A percentile compares a stretch with the other conserved stretches of the same genome.
Evolutionary conservation across 176 grass and related monocot genomes (phyloP).

Genomic region (Cocos nucifera): DNA sequence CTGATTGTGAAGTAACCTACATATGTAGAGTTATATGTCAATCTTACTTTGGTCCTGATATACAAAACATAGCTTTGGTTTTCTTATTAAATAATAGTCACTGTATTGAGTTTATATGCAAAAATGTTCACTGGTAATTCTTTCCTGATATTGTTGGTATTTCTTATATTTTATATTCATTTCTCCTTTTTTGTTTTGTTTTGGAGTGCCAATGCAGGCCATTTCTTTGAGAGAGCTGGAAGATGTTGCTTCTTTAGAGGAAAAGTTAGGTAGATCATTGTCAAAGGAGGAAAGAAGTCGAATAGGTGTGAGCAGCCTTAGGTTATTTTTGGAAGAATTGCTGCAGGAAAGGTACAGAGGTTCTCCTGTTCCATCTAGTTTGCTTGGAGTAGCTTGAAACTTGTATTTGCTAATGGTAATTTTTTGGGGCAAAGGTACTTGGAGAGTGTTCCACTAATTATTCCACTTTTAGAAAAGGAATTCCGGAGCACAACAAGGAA

Average conservation of each 20-base stretch:
- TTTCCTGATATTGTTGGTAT: too few species aligned
- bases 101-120: too few species aligned
- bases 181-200: slow-evolving; percentile 11
- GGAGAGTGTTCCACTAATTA: slow-evolving; percentile 73
- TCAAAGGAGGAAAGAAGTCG: slow-evolving; percentile 59
- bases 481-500: slow-evolving; percentile 47
- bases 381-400: too few species aligned
- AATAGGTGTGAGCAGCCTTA: slow-evolving; percentile 73
- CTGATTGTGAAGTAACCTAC: too few species aligned
- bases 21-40: too few species aligned
- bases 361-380: slow-evolving; percentile 6
- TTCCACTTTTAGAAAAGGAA: slow-evolving; percentile 88
- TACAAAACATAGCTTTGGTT: too few species aligned
- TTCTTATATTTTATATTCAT: background rate
- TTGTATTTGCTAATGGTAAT: too few species aligned
- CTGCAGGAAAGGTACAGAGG: slow-evolving; percentile 65
- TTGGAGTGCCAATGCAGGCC: slow-evolving; percentile 25
- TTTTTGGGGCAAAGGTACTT: slow-evolving; percentile 45
- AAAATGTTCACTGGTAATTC: too few species aligned
- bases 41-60: too few species aligned
- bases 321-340: slow-evolving; percentile 80
- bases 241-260: slow-evolving; percentile 68
- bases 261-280: slow-evolving; percentile 74
- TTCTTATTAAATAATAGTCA: too few species aligned
- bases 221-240: slow-evolving; percentile 68